These are phyloP conservation scores for Trichoderma sp. DNA, from an alignment of 2,329 filamentous ascomycete species.

Conservation along the genomic window DNA sequence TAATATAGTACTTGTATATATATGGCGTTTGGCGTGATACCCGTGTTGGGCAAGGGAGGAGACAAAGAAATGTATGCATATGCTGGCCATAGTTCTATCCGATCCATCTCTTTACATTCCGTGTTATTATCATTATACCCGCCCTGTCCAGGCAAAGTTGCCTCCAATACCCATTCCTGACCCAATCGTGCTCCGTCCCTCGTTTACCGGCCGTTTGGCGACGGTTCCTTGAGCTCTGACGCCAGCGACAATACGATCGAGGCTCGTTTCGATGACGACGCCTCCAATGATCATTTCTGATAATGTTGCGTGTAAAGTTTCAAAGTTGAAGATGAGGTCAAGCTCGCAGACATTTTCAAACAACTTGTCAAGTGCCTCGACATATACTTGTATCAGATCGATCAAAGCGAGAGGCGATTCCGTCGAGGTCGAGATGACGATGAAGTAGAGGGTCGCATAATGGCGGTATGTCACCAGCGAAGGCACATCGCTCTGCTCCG, in stretches of 20 bases:
- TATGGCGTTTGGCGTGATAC: conserved; percentile 33
- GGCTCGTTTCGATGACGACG: conserved; percentile 87
- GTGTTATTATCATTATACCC: conserved; percentile 28
- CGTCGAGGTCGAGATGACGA: conserved; percentile 93
- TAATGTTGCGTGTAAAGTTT: conserved; percentile 87
- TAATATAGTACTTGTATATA: conserved; percentile 25
- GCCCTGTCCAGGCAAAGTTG: conserved; percentile 55
- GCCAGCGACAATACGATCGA: conserved; percentile 84
- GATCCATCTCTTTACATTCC: conserved; percentile 21
- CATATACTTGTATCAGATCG: conserved; percentile 96
- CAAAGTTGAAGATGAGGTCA: conserved; percentile 98
- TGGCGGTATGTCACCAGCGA: conserved; percentile 96
- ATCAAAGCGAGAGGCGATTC: conserved; percentile 94
- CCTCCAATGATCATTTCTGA: conserved; percentile 95
- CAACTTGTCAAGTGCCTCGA: conserved; percentile 88
- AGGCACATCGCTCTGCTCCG: conserved; percentile 81
- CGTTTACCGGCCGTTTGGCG: conserved; percentile 75
- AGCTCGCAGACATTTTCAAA: conserved; percentile 99
- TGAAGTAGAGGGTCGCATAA: conserved; percentile 98
- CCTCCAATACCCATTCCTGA: conserved; percentile 55
- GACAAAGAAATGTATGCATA: conserved; percentile 25
- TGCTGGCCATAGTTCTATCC: conserved; percentile 24
- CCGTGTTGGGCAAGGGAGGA: background rate
- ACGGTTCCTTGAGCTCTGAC: conserved; percentile 76
- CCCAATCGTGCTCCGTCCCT: conserved; percentile 51